A percentile compares a stretch with the other conserved stretches of the same genome.
These are phyloP conservation scores for Paecilomyces niveus DNA, from an alignment of 2,329 filamentous ascomycete species.

Conservation along the genomic window DNA sequence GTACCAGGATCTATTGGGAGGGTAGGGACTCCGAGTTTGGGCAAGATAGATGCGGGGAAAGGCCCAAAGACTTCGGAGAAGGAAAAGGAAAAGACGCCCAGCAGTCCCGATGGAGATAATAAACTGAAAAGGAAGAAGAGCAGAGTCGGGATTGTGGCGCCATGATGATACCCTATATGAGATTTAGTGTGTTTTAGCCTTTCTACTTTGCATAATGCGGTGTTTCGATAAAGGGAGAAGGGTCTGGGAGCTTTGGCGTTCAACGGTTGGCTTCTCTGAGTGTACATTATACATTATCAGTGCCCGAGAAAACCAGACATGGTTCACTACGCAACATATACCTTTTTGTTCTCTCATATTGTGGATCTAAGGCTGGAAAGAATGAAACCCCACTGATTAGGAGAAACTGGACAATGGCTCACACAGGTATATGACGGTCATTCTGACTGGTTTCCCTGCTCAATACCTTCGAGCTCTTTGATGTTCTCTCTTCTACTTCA, in stretches of 20 bases:
- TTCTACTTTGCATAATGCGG: background rate
- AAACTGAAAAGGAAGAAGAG: constrained; percentile 31
- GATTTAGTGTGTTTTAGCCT: background rate
- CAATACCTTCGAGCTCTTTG: background rate
- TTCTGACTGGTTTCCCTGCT: background rate
- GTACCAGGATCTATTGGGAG: constrained; percentile 7
- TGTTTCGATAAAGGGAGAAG: background rate
- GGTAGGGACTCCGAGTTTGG: constrained; percentile 25
- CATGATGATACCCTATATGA: constrained; percentile 16
- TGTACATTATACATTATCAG: background rate
- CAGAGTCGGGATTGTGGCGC: constrained; percentile 19
- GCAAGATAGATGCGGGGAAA: constrained; percentile 17
- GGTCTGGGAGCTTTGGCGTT: background rate
- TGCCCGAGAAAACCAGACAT: background rate
- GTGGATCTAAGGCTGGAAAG: background rate
- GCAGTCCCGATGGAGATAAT: constrained; percentile 25
- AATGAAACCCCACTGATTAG: too few relatives aligned
- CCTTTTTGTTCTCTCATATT: background rate
- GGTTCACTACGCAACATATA: background rate
- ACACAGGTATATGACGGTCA: background rate
- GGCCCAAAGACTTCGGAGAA: constrained; percentile 22
- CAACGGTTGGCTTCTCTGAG: background rate
- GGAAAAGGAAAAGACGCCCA: constrained; percentile 25
- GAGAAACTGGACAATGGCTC: too few relatives aligned
- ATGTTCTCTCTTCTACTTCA: background rate